These are phyloP conservation scores for Schizophyllum amplum DNA, from an alignment of 1,284 basidiomycete species.

Conservation along the genomic window DNA sequence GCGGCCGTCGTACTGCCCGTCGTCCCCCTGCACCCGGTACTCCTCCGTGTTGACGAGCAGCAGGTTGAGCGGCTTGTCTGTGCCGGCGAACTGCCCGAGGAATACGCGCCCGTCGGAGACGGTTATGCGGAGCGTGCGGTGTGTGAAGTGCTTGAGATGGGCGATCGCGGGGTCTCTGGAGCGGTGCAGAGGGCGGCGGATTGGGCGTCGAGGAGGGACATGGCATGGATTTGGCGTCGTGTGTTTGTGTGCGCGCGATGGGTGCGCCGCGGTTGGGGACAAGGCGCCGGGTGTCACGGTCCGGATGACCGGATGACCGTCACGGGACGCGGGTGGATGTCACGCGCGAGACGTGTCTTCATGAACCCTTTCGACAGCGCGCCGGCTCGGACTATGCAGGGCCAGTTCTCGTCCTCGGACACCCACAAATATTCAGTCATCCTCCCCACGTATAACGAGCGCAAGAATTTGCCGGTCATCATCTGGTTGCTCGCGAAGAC, in stretches of 20 bases:
- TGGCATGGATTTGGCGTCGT: too few species aligned
- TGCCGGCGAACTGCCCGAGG: slow-evolving; percentile 71
- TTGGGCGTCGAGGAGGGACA: slow-evolving; percentile 7
- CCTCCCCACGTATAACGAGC: slow-evolving; percentile 88
- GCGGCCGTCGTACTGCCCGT: slow-evolving; percentile 28
- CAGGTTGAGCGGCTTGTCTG: slow-evolving; percentile 72
- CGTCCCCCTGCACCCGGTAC: slow-evolving; percentile 37
- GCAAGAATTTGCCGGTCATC: slow-evolving; percentile 85
- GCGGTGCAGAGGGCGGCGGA: slow-evolving; percentile 4
- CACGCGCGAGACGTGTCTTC: slow-evolving; percentile 7
- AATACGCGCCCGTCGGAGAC: slow-evolving; percentile 68
- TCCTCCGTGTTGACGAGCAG: slow-evolving; percentile 73
- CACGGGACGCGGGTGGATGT: slow-evolving; percentile 1
- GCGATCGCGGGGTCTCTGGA: slow-evolving; percentile 16
- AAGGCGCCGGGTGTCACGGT: slow-evolving; percentile 1
- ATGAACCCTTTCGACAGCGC: slow-evolving; percentile 62
- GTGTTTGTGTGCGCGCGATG: not conserved
- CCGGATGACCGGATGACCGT: slow-evolving; percentile 14
- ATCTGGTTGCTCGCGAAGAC: slow-evolving; percentile 74
- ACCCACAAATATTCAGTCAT: slow-evolving; percentile 85
- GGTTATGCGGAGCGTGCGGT: slow-evolving; percentile 51
- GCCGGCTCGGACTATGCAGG: slow-evolving; percentile 55
- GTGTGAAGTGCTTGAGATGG: slow-evolving; percentile 42
- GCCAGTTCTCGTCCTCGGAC: slow-evolving; percentile 40
- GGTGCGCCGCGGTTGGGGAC: not conserved